These are phyloP conservation scores for Ammopiptanthus mongolicus DNA, from an alignment of 306 rosid genomes.

Conservation along the genomic window DNA sequence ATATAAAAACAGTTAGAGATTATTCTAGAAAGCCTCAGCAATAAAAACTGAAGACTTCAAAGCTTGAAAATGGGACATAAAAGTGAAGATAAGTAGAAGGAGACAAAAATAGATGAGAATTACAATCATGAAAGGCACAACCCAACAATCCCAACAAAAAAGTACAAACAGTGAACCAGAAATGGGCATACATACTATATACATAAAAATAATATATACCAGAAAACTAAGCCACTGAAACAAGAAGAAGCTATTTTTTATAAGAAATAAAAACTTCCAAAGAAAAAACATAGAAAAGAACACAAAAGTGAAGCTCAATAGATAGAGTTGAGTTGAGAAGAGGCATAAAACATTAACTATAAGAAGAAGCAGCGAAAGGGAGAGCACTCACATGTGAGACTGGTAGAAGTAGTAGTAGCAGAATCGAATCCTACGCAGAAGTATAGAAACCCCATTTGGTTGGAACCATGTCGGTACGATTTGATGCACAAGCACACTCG, in stretches of 20 bases:
- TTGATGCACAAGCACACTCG: constrained; percentile 28
- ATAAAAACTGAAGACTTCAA: constrained; percentile 6
- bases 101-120: constrained; percentile 30
- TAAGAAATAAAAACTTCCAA: background rate
- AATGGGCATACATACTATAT: background rate
- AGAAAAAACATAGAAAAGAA: background rate
- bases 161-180: background rate
- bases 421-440: constrained; percentile 25
- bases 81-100: constrained; percentile 23
- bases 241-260: background rate
- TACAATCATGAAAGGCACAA: constrained; percentile 28
- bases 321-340: constrained; percentile 24
- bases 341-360: background rate
- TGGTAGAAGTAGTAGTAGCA: constrained; percentile 21
- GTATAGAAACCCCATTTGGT: constrained; percentile 50
- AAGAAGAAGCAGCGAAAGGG: constrained; percentile 16
- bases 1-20: background rate
- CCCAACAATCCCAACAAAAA: constrained; percentile 17
- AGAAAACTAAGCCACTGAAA: background rate
- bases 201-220: background rate
- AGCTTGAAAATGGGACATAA: constrained; percentile 10
- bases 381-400: constrained; percentile 25
- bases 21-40: background rate
- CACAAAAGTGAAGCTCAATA: constrained; percentile 13
- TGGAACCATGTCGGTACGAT: constrained; percentile 52